phyloP scores from a whole-genome alignment of 805 yeast species.

The Yamadazyma ubonensis region DNA sequence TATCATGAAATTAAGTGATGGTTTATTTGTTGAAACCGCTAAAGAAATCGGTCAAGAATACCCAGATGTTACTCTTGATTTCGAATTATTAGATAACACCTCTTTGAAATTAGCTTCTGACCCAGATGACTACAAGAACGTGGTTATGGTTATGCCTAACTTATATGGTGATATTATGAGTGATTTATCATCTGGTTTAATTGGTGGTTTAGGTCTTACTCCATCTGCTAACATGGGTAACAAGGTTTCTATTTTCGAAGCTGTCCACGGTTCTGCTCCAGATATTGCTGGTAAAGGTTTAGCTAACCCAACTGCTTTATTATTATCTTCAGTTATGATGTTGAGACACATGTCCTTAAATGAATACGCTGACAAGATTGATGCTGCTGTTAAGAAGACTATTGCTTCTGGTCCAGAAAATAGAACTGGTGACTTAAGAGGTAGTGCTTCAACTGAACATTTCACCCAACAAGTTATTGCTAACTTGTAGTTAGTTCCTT shows the following conservation, averaged over 20 bases:
- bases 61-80: conserved; percentile 82
- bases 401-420: conserved; percentile 94
- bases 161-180: conserved; percentile 99
- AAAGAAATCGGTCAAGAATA: conserved; percentile 85
- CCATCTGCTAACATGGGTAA: conserved; percentile 99
- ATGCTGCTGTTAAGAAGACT: conserved; percentile 81
- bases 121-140: conserved; percentile 82
- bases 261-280: conserved; percentile 99
- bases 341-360: conserved; percentile 95
- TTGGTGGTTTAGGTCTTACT: conserved; percentile 98
- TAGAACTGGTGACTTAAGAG: conserved; percentile 96
- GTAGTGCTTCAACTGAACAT: conserved; percentile 82
- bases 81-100: conserved; percentile 93
- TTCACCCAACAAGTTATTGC: conserved; percentile 90
- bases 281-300: conserved; percentile 98
- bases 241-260: conserved; percentile 96
- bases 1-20: conserved; percentile 97
- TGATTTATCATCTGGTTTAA: conserved; percentile 94
- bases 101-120: conserved; percentile 86
- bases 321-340: conserved; percentile 97
- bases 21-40: conserved; percentile 91
- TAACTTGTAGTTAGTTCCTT: conserved; percentile 49
- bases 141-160: conserved; percentile 98
- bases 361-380: conserved; percentile 79
- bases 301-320: conserved; percentile 98